A percentile compares a stretch with the other conserved stretches of the same genome.
Conservation (phyloP, 441 rosid species). For the Raphanus hybrid region DNA sequence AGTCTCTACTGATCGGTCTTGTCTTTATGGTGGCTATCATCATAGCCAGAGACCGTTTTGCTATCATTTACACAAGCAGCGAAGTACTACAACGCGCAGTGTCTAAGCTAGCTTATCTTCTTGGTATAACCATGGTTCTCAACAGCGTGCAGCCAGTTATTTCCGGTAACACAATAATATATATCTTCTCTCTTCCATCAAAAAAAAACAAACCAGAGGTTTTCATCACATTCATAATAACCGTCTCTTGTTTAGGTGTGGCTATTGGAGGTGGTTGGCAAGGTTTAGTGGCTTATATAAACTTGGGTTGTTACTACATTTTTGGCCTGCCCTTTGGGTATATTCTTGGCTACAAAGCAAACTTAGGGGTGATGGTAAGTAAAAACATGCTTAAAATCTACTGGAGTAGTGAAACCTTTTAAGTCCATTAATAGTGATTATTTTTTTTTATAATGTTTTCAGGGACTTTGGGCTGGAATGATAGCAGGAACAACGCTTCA, state of each 20-base stretch:
- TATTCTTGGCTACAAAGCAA: constrained; percentile 67
- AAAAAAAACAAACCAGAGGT: neutral
- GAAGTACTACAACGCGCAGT: constrained; percentile 53
- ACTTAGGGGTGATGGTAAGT: constrained; percentile 71
- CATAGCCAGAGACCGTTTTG: constrained; percentile 59
- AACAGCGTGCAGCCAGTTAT: constrained; percentile 85
- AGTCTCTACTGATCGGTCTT: constrained; percentile 68
- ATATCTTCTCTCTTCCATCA: neutral
- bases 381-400: neutral
- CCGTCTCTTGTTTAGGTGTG: constrained; percentile 56
- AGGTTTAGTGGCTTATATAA: constrained; percentile 76
- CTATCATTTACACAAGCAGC: constrained; percentile 71
- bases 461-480: constrained; percentile 93
- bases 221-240: constrained; percentile 15
- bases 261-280: constrained; percentile 96
- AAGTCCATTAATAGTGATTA: neutral
- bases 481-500: constrained; percentile 74
- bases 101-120: constrained; percentile 68
- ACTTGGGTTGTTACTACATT: constrained; percentile 71
- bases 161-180: constrained; percentile 52
- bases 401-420: neutral
- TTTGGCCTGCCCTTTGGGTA: constrained; percentile 80
- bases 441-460: neutral
- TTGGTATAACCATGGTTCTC: constrained; percentile 76
- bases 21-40: constrained; percentile 63